Evolutionary conservation across 768 basidiomycete genomes (phyloP), one percentile per base, ranked within the genome.

Genomic region (Macrolepiota fuliginosa): DNA sequence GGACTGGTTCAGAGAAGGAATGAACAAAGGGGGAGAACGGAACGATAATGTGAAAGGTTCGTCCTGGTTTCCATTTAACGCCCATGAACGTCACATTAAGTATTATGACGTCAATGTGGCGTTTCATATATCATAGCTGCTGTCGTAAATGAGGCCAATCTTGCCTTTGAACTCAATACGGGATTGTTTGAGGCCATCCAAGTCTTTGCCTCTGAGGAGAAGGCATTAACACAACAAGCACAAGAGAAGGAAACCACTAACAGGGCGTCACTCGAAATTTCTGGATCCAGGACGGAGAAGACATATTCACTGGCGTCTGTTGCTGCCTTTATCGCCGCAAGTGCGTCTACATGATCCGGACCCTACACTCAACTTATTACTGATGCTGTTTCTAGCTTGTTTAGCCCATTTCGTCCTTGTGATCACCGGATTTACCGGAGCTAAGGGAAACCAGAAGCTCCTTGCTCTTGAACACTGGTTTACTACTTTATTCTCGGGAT

Each of bases 1-100:
- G 74, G 82, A 87, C 24, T 90, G 87, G 87, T 87, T 83, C 70
- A 79, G 83, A 52, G 79, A 73, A 24, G 83, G 83, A 1, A 79
- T 86, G 77, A 80, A 84, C 62, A 73, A 71, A 52, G 83, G 79
- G 19, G 83, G 78, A 13, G 79, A 79, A 12, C 74, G 73, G 53
- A 67, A 77, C 36, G 62, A 67, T 27, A 68, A 72, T 15, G 71
- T 76, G 25, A 85, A 84, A 75, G 74, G 83, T 81, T 59, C 63
- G 72, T 63, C 37, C 12, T 15, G 2, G 39, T 15, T 13, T 24
- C 7, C 40, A 7, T 11, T 27, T 46, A 5, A 40, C 25, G 22
- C 52, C 35, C 15, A 60, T 15, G 15, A 3, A 9, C 27, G 13
- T 24, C 32, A 7, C 1, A 54, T 45, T 46, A 35, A 51, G 32